Conservation (phyloP, 257 asterid genomes). For the Ajuga chamaepitys region DNA sequence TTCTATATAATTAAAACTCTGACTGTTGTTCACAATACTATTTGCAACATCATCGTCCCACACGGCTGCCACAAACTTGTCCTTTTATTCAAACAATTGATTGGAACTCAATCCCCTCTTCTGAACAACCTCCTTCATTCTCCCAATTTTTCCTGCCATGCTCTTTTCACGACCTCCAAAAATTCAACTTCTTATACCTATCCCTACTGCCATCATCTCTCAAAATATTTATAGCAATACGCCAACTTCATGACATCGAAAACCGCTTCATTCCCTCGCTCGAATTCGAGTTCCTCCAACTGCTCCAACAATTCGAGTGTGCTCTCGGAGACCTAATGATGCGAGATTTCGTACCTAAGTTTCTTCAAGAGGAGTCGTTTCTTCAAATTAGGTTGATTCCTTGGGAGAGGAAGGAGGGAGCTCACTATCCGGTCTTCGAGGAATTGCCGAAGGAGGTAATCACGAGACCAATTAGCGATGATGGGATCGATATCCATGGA, state of each 20-base stretch:
- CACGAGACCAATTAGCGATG: too few species aligned
- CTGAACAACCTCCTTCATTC: slow-evolving; percentile 32
- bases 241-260: slow-evolving; percentile 44
- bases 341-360: too few species aligned
- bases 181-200: slow-evolving; percentile 20
- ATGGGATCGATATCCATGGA: too few species aligned
- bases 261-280: slow-evolving; percentile 16
- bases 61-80: slow-evolving; percentile 57
- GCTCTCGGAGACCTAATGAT: too few species aligned
- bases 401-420: too few species aligned
- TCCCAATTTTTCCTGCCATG: slow-evolving; percentile 54
- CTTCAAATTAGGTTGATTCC: too few species aligned
- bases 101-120: slow-evolving; percentile 55
- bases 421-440: too few species aligned
- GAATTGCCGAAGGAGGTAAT: too few species aligned
- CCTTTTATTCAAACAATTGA: slow-evolving; percentile 54
- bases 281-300: slow-evolving; percentile 39
- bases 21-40: slow-evolving; percentile 35
- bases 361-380: too few species aligned
- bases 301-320: slow-evolving; percentile 42
- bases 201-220: slow-evolving; percentile 1
- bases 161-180: slow-evolving; percentile 46
- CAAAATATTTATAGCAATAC: slow-evolving; percentile 45
- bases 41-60: slow-evolving; percentile 36
- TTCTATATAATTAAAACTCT: slow-evolving; percentile 32